Conservation (phyloP, 495 filamentous ascomycete species). For the Aspergillus avenaceus region DNA sequence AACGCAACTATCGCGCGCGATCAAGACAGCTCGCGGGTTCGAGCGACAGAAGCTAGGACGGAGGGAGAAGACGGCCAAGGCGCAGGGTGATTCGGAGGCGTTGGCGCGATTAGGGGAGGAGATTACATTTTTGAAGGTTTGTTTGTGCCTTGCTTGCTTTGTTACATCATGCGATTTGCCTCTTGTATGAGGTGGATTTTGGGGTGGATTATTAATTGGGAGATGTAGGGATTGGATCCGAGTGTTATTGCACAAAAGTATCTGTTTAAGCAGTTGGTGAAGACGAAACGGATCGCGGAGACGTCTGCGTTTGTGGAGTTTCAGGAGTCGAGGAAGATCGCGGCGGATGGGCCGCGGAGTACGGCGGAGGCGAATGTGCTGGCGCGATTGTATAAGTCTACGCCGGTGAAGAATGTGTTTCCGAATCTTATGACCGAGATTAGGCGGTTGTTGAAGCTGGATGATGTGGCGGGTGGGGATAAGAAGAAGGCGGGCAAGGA, state of each 20-base stretch:
- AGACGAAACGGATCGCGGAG: constrained; percentile 64
- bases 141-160: constrained; percentile 3
- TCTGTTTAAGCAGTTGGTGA: constrained; percentile 70
- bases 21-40: constrained; percentile 81
- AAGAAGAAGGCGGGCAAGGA: constrained; percentile 19
- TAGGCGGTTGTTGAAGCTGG: constrained; percentile 55
- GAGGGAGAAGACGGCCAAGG: constrained; percentile 62
- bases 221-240: constrained; percentile 62
- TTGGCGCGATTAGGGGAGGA: constrained; percentile 65
- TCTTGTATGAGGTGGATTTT: background rate
- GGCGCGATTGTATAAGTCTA: constrained; percentile 74
- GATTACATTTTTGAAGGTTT: constrained; percentile 70
- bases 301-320: constrained; percentile 41
- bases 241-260: constrained; percentile 60
- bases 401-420: constrained; percentile 66
- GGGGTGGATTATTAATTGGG: background rate
- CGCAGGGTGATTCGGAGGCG: constrained; percentile 32
- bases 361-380: constrained; percentile 67
- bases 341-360: constrained; percentile 38
- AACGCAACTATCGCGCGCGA: constrained; percentile 57
- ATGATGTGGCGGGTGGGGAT: constrained; percentile 37
- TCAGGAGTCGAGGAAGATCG: constrained; percentile 27
- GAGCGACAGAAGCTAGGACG: constrained; percentile 85
- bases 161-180: background rate
- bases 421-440: constrained; percentile 59